Percentiles rank a stretch among this genome's conserved stretches.
phyloP scores from a whole-genome alignment of 345 rosid genomes.

The Pelargonium nanum region DNA sequence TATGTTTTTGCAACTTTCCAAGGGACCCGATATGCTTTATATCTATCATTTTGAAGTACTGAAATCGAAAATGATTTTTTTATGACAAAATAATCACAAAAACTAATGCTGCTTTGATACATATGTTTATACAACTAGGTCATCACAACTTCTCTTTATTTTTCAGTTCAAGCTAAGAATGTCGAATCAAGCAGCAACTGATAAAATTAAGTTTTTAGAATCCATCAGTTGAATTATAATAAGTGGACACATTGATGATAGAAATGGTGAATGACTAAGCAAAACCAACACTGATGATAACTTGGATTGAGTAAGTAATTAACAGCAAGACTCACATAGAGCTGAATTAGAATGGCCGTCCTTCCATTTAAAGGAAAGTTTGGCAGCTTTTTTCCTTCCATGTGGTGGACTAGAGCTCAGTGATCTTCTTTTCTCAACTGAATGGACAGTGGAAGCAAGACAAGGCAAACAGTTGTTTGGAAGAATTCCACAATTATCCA shows the following conservation, averaged over 20 bases:
- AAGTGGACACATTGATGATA: too few relatives aligned
- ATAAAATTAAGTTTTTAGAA: too few relatives aligned
- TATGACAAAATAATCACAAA: too few relatives aligned
- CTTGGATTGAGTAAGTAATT: not conserved
- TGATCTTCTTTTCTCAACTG: slow-evolving; percentile 65
- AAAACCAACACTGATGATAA: not conserved
- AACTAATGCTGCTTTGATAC: too few relatives aligned
- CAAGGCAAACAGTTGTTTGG: slow-evolving; percentile 79
- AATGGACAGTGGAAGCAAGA: slow-evolving; percentile 51
- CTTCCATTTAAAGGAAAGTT: slow-evolving; percentile 72
- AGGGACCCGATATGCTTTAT: not conserved
- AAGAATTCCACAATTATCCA: slow-evolving; percentile 60
- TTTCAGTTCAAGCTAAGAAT: too few relatives aligned
- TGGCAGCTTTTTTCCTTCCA: slow-evolving; percentile 43
- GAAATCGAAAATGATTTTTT: too few relatives aligned
- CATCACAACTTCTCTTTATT: too few relatives aligned
- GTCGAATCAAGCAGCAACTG: too few relatives aligned
- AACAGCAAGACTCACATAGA: slow-evolving; percentile 35
- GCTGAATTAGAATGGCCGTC: slow-evolving; percentile 59
- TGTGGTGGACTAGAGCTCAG: slow-evolving; percentile 59
- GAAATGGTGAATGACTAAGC: too few relatives aligned
- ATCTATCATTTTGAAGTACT: too few relatives aligned
- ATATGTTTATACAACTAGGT: too few relatives aligned
- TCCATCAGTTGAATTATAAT: too few relatives aligned
- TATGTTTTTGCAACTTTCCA: not conserved